Evolutionary conservation across 371 early-diverging fungal genomes (phyloP).

Genomic region (Zopfochytrium polystomum): DNA sequence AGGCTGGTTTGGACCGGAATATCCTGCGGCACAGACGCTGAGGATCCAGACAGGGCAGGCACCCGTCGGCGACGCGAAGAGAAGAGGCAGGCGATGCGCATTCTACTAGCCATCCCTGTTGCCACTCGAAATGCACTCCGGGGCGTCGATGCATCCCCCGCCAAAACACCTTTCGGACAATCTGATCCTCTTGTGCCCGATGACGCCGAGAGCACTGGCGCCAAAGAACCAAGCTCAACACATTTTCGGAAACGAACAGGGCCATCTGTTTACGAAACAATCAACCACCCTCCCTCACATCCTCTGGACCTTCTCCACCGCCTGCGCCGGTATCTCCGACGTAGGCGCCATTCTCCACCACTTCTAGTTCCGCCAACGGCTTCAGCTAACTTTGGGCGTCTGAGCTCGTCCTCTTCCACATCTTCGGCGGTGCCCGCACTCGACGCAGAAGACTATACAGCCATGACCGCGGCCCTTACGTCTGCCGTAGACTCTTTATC

Average conservation of each 20-base stretch:
- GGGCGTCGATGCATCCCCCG: constrained; percentile 52
- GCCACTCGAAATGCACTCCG: constrained; percentile 69
- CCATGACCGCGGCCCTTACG: constrained; percentile 17
- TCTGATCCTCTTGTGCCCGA: no score
- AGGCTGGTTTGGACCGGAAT: constrained; percentile 65
- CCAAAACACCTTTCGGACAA: neutral
- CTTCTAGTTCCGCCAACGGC: no score
- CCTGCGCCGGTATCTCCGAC: constrained; percentile 27
- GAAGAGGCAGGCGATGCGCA: constrained; percentile 65
- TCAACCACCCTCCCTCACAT: neutral
- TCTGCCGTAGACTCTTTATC: constrained; percentile 32
- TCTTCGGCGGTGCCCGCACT: no score
- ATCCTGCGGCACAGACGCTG: no score
- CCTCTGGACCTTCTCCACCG: constrained; percentile 39
- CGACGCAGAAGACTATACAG: constrained; percentile 26
- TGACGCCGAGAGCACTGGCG: no score
- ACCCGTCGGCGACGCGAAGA: constrained; percentile 54
- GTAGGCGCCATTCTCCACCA: constrained; percentile 19
- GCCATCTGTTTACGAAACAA: neutral
- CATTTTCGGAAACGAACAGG: no score
- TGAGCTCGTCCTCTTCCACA: no score
- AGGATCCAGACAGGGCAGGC: constrained; percentile 46
- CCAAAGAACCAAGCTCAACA: no score
- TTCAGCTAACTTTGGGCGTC: no score
- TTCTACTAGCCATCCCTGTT: constrained; percentile 64